Base-by-base conservation (phyloP, 2,329 filamentous ascomycete species). In the Xylaria arbuscula region DNA sequence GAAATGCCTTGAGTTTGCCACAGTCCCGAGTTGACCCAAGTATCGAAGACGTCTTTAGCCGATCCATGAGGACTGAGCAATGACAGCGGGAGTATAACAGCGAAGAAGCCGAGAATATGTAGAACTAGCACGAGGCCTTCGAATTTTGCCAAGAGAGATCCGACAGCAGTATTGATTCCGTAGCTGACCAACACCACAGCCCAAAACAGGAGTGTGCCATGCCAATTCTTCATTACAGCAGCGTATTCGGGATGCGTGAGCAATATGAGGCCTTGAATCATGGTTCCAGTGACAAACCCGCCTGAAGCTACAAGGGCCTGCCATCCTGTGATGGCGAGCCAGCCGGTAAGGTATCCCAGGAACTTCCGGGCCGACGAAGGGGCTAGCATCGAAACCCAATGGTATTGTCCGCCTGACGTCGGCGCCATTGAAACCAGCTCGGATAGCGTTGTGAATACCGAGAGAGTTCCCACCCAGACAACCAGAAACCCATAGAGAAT, bases 401-500 rank as follows among this genome's bases (percentile, higher is more conserved):
- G 70, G 53, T 74, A 77, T 22, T 74, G 73, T 0, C 74, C 72
- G 7, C 70, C 73, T 2, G 74, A 72, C 0, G 67, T 72, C 4
- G 69, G 73, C 9, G 72, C 79, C 79, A 85, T 81, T 4, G 82
- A 84, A 0, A 80, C 82, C 42, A 84, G 72, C 68, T 86, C 83
- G 1, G 80, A 81, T 53, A 85, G 81, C 17, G 83, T 82, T 0
- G 80, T 82, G 69, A 84, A 85, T 3, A 72, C 79, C 0, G 79
- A 83, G 62, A 87, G 72, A 0, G 83, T 86, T 0, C 82, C 83
- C 19, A 78, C 72, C 83, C 84, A 86, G 19, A 84, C 82, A 55
- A 87, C 82, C 38, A 87, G 80, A 76, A 83, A 87, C 56, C 84
- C 84, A 70, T 85, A 87, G 10, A 87, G 74, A 7, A 85, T 76